Evolutionary conservation across 345 rosid genomes (phyloP), one percentile per base, ranked within the genome.

Genomic region (Dipteronia sinensis): DNA sequence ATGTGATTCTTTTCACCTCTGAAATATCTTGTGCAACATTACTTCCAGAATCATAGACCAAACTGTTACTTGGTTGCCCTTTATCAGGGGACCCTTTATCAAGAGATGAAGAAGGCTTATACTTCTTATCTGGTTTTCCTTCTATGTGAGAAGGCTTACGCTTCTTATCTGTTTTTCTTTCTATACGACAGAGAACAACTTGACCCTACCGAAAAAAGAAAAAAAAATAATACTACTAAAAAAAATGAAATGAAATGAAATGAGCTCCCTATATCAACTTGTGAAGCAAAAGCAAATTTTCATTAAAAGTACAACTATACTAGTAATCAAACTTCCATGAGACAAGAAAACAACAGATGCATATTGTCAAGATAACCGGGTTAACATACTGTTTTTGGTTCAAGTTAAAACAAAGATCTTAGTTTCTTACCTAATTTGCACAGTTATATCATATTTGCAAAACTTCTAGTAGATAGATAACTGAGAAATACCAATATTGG

Each of bases 181-280:
- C 44, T 51, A 70, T 51, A 15, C 31, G 55, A 56, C 74, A 71
- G 46, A 71, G 10, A 27, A 53, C 74, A 29, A 55, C 34, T 55
- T 55, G 23, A 15, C 7, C 12, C 74, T 55, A 19, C 63, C 17
- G n/a, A 51, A 12, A 51, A 31, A 31, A 31, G 3, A 31, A 38
- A 29, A 71, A 19, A 7, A 49, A 31, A 31, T 31, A 31, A 31
- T 31, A 31, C 38, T 31, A 31, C 2, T 2, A 31, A 31, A 31
- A 31, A 1, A 3, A 3, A 53, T 3, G 44, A 55, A 31, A 53
- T 7, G 20, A 42, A 42, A 20, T 1, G 3, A 44, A n/a, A 20
- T 22, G 55, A 67, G 71, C n/a, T 44, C 6, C 13, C 5, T 31
- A 3, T 31, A 31, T 31, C 38, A 31, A 4, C 34, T 13, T 64